A percentile compares a stretch with the other conserved stretches of the same genome.
These are phyloP conservation scores for Peronosclerospora sorghi DNA, from an alignment of 352 stramenopile species.

Conservation along the genomic window DNA sequence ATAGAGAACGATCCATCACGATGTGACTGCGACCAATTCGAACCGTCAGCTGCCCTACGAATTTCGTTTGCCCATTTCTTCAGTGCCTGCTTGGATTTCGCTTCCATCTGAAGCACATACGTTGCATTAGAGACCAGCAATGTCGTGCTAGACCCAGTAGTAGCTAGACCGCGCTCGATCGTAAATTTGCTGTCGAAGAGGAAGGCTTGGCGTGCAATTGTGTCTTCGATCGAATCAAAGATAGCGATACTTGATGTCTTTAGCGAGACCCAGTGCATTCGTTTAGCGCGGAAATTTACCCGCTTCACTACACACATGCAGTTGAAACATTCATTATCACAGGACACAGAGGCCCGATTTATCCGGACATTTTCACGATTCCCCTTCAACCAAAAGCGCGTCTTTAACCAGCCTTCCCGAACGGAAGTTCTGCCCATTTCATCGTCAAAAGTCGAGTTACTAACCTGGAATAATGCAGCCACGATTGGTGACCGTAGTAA, in stretches of 20 bases:
- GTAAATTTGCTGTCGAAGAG: conserved; percentile 77
- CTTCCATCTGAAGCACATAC: conserved; percentile 78
- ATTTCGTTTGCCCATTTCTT: conserved; percentile 82
- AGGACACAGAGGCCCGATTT: conserved; percentile 59
- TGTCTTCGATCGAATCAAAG: conserved; percentile 67
- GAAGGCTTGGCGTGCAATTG: conserved; percentile 53
- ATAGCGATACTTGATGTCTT: conserved; percentile 76
- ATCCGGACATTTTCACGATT: conserved; percentile 80
- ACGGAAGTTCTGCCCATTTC: conserved; percentile 69
- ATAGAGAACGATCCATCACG: conserved; percentile 75
- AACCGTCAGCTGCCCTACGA: conserved; percentile 49
- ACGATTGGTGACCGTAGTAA: conserved; percentile 62
- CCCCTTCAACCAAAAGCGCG: conserved; percentile 75
- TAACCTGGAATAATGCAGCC: conserved; percentile 74
- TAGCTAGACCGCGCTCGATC: conserved; percentile 69
- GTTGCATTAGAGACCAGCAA: conserved; percentile 73
- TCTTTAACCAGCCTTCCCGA: conserved; percentile 76
- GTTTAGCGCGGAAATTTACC: conserved; percentile 73
- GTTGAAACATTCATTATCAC: conserved; percentile 84
- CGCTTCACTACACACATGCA: conserved; percentile 85
- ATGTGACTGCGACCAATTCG: conserved; percentile 66
- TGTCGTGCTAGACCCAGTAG: conserved; percentile 64
- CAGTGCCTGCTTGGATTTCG: conserved; percentile 68
- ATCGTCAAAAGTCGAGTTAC: conserved; percentile 76
- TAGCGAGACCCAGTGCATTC: conserved; percentile 71